Evolutionary conservation across 2,329 filamentous ascomycete genomes (phyloP).

Genomic region (Bipolaris sorokiniana): DNA sequence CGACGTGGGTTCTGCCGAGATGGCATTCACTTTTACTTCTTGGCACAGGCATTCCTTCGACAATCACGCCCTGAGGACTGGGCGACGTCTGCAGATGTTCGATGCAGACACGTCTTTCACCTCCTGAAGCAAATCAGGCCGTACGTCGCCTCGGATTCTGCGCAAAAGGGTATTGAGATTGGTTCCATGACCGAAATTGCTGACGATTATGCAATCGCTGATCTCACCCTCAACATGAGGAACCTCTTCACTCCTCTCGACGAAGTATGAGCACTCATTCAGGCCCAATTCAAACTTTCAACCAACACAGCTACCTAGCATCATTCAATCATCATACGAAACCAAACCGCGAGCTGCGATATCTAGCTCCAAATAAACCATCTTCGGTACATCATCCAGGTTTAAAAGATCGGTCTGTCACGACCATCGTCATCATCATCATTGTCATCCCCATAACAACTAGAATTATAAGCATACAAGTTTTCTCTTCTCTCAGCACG

Average conservation of each 20-base stretch:
- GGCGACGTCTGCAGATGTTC: constrained; percentile 62
- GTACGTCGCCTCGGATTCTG: constrained; percentile 69
- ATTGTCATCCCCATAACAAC: constrained; percentile 11
- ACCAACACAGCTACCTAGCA: constrained; percentile 6
- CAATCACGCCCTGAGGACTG: constrained; percentile 62
- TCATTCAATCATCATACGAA: constrained; percentile 1
- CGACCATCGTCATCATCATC: constrained; percentile 15
- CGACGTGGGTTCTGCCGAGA: constrained; percentile 74
- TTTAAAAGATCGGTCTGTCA: constrained; percentile 12
- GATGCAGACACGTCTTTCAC: constrained; percentile 66
- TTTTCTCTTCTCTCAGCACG: constrained; percentile 22
- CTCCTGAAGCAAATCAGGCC: constrained; percentile 65
- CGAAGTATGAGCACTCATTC: constrained; percentile 16
- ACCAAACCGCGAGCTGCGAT: constrained; percentile 9
- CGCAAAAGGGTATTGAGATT: constrained; percentile 68
- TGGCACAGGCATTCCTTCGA: constrained; percentile 70
- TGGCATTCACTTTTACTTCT: constrained; percentile 75
- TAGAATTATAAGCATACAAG: constrained; percentile 20
- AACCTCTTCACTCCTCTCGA: constrained; percentile 69
- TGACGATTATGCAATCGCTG: constrained; percentile 67
- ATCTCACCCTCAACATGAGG: constrained; percentile 74
- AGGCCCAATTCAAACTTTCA: constrained; percentile 2
- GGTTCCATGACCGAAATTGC: constrained; percentile 73
- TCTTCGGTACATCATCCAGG: constrained; percentile 32
- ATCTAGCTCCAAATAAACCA: constrained; percentile 23